A percentile compares a stretch with the other conserved stretches of the same genome.
Evolutionary conservation across 176 grass and related monocot genomes (phyloP).

Genomic region (Secale cereale): DNA sequence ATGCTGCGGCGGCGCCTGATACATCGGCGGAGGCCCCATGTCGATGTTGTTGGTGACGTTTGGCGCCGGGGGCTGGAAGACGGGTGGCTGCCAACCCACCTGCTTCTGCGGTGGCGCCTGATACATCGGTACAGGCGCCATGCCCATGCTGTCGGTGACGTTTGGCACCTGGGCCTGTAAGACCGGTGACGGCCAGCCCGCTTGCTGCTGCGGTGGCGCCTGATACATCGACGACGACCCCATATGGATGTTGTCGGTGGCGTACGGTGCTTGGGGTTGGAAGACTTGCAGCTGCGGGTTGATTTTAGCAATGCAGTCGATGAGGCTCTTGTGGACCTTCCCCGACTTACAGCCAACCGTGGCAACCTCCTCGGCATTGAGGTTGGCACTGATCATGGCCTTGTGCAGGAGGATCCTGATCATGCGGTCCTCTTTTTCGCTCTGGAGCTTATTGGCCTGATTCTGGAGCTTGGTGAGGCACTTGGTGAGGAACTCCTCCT

Average conservation of each 20-base stretch:
- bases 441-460: neutral
- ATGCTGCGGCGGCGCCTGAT: neutral
- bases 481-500: constrained; percentile 22
- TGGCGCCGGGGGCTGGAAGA: no score
- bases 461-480: constrained; percentile 15
- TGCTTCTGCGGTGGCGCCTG: no score
- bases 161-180: no score
- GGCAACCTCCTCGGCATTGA: neutral
- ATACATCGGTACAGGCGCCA: no score
- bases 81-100: no score
- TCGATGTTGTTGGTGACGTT: neutral
- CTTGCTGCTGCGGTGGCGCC: no score
- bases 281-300: neutral
- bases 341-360: neutral
- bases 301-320: neutral
- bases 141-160: no score
- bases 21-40: neutral
- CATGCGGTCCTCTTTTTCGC: neutral
- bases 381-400: neutral
- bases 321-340: neutral
- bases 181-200: no score
- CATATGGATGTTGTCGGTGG: no score
- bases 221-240: no score
- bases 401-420: constrained; percentile 12
- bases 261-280: no score